Base-by-base conservation (phyloP, 768 basidiomycete species). In the Lentinula lateritia region DNA sequence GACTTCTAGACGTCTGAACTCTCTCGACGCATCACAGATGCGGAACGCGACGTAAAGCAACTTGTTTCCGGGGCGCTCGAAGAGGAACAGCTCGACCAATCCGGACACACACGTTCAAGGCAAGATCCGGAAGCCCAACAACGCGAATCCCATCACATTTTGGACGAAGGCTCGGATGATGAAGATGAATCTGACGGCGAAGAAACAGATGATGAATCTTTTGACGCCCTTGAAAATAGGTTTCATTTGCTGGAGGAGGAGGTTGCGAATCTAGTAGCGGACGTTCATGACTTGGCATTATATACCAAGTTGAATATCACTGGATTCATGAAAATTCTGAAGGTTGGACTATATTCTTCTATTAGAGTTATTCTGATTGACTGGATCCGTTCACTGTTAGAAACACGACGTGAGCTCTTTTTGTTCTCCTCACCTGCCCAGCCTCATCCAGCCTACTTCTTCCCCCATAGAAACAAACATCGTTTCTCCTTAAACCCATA, bases 221-320 rank as follows among this genome's bases (percentile, higher is more conserved):
- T 83, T 52, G 89, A 90, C 65, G 87, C 88, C 42, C 76, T 94
- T 10, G 95, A 97, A 68, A 92, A 92, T 54, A 81, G 87, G 20
- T 99, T 97, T 72, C 86, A 89, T 63, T 82, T 80, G 15, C 77
- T 98, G 18, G 94, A 98, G 74, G 95, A 97, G 69, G 93, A 95
- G 70, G 92, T 98, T 18, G 96, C 95, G 0, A 90, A 85, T 45
- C 84, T 99, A 48, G 96, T 99, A 16, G 96, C 96, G 0, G 90
- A 92, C 65, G 91, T 93, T 10, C 92, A 95, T 66, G 92, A 94
- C 72, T 81, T 95, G 43, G 94, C 95, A 1, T 78, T 98, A 35
- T 83, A 95, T 71, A 95, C 96, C 3, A 98, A 98, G 72, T 84
- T 98, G 59, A 98, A 98, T 72, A 95, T 98, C 69, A 98, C 97